Conservation (phyloP, 768 basidiomycete species). For the Leucosporidium scottii region DNA sequence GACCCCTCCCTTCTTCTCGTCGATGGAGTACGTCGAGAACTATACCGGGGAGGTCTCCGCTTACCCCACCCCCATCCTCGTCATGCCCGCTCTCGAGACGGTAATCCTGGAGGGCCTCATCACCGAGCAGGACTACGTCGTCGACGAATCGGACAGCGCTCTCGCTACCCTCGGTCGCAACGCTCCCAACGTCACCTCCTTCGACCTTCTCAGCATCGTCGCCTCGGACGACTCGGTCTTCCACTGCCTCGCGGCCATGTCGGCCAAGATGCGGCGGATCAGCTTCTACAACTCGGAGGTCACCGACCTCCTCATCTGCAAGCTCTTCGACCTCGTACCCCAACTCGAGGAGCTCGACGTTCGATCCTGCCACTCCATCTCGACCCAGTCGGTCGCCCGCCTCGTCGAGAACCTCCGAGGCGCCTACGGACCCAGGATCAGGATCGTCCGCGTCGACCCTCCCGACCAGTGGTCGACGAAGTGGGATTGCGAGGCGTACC, state of each 20-base stretch:
- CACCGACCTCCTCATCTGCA: constrained; percentile 17
- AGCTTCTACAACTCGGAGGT: constrained; percentile 8
- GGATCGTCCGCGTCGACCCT: constrained; percentile 4
- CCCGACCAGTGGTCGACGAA: not conserved
- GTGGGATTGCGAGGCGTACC: constrained; percentile 11
- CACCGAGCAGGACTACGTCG: constrained; percentile 2
- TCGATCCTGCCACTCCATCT: not conserved
- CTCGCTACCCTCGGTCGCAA: constrained; percentile 14
- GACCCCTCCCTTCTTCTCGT: constrained; percentile 23
- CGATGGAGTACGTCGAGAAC: not conserved
- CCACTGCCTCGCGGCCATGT: constrained; percentile 13
- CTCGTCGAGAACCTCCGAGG: constrained; percentile 19
- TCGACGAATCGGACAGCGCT: not conserved
- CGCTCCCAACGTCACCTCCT: not conserved
- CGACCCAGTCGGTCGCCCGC: constrained; percentile 21
- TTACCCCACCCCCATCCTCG: constrained; percentile 15
- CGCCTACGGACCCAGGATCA: constrained; percentile 1
- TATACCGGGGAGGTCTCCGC: not conserved
- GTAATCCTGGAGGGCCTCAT: not conserved
- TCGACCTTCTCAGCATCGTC: not conserved
- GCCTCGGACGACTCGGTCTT: not conserved
- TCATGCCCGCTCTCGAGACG: constrained; percentile 10
- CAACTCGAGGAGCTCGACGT: constrained; percentile 16
- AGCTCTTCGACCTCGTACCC: constrained; percentile 13
- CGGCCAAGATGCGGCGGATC: constrained; percentile 1